These are phyloP conservation scores for Spathaspora hagerdaliae DNA, from an alignment of 805 yeast genomes.

Conservation along the genomic window DNA sequence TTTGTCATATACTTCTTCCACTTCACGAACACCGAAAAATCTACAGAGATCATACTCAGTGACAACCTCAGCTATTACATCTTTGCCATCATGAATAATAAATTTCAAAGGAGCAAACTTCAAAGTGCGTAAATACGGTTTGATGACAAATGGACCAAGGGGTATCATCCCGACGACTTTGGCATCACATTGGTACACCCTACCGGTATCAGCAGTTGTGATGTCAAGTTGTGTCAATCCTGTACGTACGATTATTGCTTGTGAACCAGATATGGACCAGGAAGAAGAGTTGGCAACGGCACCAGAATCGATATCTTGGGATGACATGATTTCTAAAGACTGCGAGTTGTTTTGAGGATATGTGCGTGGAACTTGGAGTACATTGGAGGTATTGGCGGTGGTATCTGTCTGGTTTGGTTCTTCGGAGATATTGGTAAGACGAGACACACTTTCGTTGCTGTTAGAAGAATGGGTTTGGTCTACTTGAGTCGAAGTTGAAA, in stretches of 20 bases:
- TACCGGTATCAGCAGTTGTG: neutral
- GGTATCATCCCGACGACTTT: conserved; percentile 15
- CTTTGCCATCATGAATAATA: conserved; percentile 10
- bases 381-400: too few species aligned
- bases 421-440: too few species aligned
- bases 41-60: conserved; percentile 20
- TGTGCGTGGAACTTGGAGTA: too few species aligned
- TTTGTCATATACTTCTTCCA: conserved; percentile 7
- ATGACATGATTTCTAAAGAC: too few species aligned
- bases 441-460: too few species aligned
- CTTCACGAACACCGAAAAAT: conserved; percentile 16
- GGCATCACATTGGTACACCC: conserved; percentile 16
- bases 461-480: too few species aligned
- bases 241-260: conserved; percentile 3
- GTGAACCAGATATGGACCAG: neutral
- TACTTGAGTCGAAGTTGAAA: too few species aligned
- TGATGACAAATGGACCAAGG: conserved; percentile 17
- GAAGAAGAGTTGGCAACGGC: too few species aligned
- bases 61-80: conserved; percentile 16
- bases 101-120: conserved; percentile 22
- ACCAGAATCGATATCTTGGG: too few species aligned
- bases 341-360: too few species aligned
- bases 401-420: too few species aligned
- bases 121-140: conserved; percentile 26
- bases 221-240: conserved; percentile 5